These are phyloP conservation scores for Leptographium galeiforme DNA, from an alignment of 2,329 filamentous ascomycete genomes.

Conservation along the genomic window DNA sequence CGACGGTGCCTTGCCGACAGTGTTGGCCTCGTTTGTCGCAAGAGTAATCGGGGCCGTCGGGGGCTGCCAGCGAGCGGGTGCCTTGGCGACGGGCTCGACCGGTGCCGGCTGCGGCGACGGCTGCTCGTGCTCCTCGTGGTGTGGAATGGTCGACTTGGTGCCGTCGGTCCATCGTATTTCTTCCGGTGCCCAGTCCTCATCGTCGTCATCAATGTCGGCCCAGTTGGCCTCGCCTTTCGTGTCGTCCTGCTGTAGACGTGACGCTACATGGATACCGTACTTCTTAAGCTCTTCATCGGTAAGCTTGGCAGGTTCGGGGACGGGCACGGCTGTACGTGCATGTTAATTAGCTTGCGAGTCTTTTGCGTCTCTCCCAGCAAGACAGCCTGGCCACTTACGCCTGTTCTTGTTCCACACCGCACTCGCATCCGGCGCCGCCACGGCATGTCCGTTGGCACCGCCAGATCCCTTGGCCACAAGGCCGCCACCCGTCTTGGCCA, in stretches of 20 bases:
- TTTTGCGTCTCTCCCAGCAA: not conserved
- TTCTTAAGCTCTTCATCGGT: constrained; percentile 81
- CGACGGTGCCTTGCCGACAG: constrained; percentile 30
- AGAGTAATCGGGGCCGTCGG: not conserved
- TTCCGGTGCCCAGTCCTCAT: constrained; percentile 77
- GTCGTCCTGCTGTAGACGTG: constrained; percentile 63
- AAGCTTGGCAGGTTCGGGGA: constrained; percentile 64
- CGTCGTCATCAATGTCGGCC: constrained; percentile 82
- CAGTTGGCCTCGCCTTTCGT: constrained; percentile 61
- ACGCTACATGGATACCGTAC: constrained; percentile 76
- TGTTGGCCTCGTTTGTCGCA: constrained; percentile 14
- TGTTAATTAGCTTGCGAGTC: no score
- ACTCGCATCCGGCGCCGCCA: constrained; percentile 53
- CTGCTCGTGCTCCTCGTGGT: constrained; percentile 35
- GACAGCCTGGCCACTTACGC: constrained; percentile 37
- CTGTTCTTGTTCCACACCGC: constrained; percentile 84
- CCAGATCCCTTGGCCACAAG: constrained; percentile 30
- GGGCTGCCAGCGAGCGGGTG: not conserved
- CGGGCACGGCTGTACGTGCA: constrained; percentile 48
- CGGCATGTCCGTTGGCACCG: constrained; percentile 41
- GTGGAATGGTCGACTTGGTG: constrained; percentile 64
- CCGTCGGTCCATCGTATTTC: constrained; percentile 81
- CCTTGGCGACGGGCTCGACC: not conserved
- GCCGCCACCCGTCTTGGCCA: constrained; percentile 54
- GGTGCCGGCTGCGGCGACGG: not conserved